Base-by-base conservation (phyloP, 2,329 filamentous ascomycete species). In the Xylariaceae sp. region DNA sequence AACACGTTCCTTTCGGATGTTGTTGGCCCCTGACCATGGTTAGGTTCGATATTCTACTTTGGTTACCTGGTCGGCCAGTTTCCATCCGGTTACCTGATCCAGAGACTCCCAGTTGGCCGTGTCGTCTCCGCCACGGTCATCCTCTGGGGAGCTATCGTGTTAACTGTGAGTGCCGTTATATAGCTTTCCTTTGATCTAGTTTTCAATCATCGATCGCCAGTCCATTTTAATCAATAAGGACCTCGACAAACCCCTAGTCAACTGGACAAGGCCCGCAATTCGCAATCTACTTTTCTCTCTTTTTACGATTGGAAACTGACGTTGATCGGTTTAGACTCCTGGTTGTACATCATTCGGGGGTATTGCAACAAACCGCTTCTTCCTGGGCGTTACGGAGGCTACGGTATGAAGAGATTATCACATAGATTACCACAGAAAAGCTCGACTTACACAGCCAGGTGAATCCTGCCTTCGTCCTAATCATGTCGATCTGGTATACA, bases 301-400 rank as follows among this genome's bases (percentile, higher is more conserved):
- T 19, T 21, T 16, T 3, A 29, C 7, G 13, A 37, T 49, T 10
- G 3, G 7, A 34, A 22, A 47, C 54, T 61, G 32, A 59, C 32
- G 36, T 16, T 9, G 4, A 40, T 32, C 26, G 7, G 42, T 21
- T 30, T 9, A 62, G 60, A 77, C 73, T 0, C 74, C 76, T 9
- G 79, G 75, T 36, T 80, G 77, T 60, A 75, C 74, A 42, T 79
- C 76, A 55, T 84, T 83, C 58, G 69, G 70, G 2, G 76, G 77
- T 0, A 73, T 85, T 13, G 78, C 78, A n/a, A 73, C 74, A 3
- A 74, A 84, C 41, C 76, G 82, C 41, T 79, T 79, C 22, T 71
- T 85, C 5, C 75, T 80, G 2, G 82, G 81, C 29, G 73, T 80
- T 3, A 76, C 78, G 2, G 81, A 84, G 66, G 78, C 81, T 0